These are phyloP conservation scores for Lasiodiplodia gonubiensis DNA, from an alignment of 2,329 filamentous ascomycete genomes.

Conservation along the genomic window DNA sequence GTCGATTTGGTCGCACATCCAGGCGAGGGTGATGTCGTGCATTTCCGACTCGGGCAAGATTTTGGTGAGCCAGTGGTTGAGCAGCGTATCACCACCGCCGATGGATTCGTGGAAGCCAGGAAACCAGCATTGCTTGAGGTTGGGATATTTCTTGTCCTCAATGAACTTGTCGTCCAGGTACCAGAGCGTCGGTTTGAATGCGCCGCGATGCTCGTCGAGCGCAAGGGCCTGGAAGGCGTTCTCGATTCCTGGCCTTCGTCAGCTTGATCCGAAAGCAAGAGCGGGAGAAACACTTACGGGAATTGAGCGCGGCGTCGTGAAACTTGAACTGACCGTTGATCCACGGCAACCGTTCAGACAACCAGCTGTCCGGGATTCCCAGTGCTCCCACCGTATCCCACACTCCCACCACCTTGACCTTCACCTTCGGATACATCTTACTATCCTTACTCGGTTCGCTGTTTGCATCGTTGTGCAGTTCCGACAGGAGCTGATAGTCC, in stretches of 20 bases:
- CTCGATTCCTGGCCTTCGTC: conserved; percentile 44
- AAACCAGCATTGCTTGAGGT: conserved; percentile 62
- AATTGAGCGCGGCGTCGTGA: conserved; percentile 20
- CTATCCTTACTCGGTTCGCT: not conserved
- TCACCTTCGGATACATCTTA: conserved; percentile 23
- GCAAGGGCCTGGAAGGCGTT: conserved; percentile 63
- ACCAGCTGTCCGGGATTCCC: conserved; percentile 5
- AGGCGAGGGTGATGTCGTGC: conserved; percentile 48
- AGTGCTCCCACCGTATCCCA: conserved; percentile 54
- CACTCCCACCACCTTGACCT: conserved; percentile 53
- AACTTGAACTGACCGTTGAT: conserved; percentile 27
- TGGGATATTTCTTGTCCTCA: conserved; percentile 10
- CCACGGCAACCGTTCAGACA: conserved; percentile 17
- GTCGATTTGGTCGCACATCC: conserved; percentile 44
- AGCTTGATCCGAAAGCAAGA: not conserved
- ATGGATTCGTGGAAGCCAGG: conserved; percentile 60
- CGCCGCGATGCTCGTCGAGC: conserved; percentile 58
- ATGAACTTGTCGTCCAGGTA: conserved; percentile 40
- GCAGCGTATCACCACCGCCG: conserved; percentile 52
- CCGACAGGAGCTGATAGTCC: not conserved
- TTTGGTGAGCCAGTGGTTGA: not conserved
- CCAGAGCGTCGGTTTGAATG: conserved; percentile 61
- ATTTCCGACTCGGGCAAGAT: conserved; percentile 31
- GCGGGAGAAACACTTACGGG: not conserved
- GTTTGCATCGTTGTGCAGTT: not conserved